Conservation (phyloP, 192 early-diverging fungal species). For the Phycomyces nitens region DNA sequence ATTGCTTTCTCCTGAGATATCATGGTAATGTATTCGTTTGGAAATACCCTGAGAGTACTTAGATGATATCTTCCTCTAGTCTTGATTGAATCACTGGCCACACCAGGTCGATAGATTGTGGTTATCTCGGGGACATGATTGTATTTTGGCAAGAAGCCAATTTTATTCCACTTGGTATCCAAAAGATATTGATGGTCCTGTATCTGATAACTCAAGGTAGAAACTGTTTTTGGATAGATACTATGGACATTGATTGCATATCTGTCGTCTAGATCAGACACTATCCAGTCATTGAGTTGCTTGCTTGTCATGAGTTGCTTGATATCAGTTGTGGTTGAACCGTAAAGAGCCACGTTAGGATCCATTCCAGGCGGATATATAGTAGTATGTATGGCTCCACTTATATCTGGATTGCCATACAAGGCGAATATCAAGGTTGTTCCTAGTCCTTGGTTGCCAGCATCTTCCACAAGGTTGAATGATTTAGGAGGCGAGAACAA, state of each 20-base stretch:
- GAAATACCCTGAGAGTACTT: neutral
- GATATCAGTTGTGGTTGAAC: neutral
- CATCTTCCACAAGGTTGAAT: neutral
- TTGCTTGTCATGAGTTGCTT: too few species aligned
- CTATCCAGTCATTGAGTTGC: too few species aligned
- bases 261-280: neutral
- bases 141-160: conserved; percentile 1
- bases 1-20: neutral
- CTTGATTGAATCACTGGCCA: too few species aligned
- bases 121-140: neutral
- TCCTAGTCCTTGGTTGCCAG: neutral
- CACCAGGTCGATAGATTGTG: neutral
- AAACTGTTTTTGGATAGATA: neutral
- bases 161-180: conserved; percentile 4
- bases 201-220: neutral
- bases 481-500: neutral
- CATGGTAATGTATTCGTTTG: neutral
- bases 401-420: neutral
- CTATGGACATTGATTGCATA: neutral
- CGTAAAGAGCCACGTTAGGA: neutral
- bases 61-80: neutral
- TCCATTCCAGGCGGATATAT: conserved; percentile 5
- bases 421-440: neutral
- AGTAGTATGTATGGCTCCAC: neutral
- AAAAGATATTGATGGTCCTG: neutral